Conservation (phyloP, 441 rosid species). For the Gossypium schwendimanii region DNA sequence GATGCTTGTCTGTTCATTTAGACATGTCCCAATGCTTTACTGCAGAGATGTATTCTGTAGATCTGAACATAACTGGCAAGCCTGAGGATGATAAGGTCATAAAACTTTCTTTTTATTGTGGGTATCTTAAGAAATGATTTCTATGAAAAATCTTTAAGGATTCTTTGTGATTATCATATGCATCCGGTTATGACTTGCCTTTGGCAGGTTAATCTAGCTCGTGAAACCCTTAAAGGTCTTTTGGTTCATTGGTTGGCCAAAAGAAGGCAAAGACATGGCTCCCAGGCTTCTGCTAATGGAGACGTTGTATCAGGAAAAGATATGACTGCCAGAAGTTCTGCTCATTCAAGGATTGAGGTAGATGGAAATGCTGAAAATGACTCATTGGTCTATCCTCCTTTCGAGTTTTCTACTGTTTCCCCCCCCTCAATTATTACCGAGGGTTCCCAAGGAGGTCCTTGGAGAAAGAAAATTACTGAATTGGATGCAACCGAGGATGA, state of each 20-base stretch:
- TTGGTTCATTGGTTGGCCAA: conserved; percentile 79
- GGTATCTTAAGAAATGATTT: background rate
- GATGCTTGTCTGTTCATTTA: conserved; percentile 92
- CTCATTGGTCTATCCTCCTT: conserved; percentile 76
- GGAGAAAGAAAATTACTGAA: conserved; percentile 95
- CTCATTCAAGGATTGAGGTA: conserved; percentile 58
- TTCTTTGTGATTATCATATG: background rate
- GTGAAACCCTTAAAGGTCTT: conserved; percentile 94
- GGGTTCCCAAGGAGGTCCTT: conserved; percentile 94
- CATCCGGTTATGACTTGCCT: conserved; percentile 18
- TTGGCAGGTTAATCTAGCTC: conserved; percentile 84
- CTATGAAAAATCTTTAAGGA: background rate
- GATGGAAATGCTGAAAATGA: conserved; percentile 73
- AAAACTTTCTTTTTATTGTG: background rate
- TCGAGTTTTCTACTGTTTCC: conserved; percentile 68
- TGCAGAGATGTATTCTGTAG: conserved; percentile 98
- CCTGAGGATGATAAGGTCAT: conserved; percentile 98
- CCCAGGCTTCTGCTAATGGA: conserved; percentile 60
- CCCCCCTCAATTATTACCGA: conserved; percentile 90
- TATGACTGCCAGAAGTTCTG: conserved; percentile 39
- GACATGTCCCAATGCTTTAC: conserved; percentile 99
- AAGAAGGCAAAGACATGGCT: conserved; percentile 65
- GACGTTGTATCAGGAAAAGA: conserved; percentile 64
- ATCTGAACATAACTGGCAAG: conserved; percentile 83
- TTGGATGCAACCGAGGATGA: conserved; percentile 95